Evolutionary conservation across 495 filamentous ascomycete genomes (phyloP).

Genomic region (Hypoxylon fragiforme): DNA sequence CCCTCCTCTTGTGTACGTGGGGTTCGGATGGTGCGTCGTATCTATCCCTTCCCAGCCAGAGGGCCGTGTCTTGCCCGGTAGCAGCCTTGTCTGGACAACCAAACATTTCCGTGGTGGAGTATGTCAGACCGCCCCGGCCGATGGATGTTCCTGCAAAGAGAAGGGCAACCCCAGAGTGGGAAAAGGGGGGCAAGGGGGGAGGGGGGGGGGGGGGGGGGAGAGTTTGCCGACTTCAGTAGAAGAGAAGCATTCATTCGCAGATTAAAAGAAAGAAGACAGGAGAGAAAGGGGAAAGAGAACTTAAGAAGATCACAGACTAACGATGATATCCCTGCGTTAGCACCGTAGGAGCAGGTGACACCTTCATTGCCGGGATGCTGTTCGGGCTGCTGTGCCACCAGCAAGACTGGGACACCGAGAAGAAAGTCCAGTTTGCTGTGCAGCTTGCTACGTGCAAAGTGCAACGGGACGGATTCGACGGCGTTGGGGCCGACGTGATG

Average conservation of each 20-base stretch:
- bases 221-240: background rate
- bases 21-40: conserved; percentile 61
- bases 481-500: conserved; percentile 45
- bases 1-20: conserved; percentile 69
- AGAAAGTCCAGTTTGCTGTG: conserved; percentile 64
- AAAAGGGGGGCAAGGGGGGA: no score
- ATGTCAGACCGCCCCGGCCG: conserved; percentile 45
- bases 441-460: conserved; percentile 70
- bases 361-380: conserved; percentile 72
- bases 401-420: conserved; percentile 53
- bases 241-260: no score
- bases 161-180: conserved; percentile 8
- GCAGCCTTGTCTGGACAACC: conserved; percentile 44
- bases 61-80: conserved; percentile 50
- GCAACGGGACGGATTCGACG: conserved; percentile 64
- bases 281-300: background rate
- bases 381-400: conserved; percentile 59
- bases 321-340: conserved; percentile 46
- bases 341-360: conserved; percentile 73
- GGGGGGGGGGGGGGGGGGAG: no score
- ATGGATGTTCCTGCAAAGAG: background rate
- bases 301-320: conserved; percentile 27
- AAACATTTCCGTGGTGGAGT: conserved; percentile 62
- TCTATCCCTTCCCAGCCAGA: conserved; percentile 44
- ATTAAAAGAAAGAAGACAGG: background rate